A percentile compares a stretch with the other conserved stretches of the same genome.
phyloP scores from a whole-genome alignment of 345 rosid species.

The Syzygium oleosum region DNA sequence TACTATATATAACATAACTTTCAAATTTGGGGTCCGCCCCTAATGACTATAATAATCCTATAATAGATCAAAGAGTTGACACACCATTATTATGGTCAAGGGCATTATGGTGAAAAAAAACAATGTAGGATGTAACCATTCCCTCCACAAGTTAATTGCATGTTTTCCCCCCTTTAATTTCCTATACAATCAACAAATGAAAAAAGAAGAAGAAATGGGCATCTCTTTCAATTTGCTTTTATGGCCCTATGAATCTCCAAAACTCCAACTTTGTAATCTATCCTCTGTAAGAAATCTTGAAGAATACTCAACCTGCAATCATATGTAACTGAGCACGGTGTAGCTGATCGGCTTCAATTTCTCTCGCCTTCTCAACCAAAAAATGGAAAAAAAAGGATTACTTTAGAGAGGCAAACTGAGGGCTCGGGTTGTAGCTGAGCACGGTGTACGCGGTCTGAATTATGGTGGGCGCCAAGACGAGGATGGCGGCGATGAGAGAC shows the following conservation, averaged over 20 bases:
- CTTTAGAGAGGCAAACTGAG: neutral
- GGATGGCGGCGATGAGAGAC: conserved; percentile 17
- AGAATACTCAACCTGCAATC: neutral
- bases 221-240: neutral
- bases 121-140: neutral
- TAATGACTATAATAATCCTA: neutral
- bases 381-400: neutral
- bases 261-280: neutral
- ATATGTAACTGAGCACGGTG: too few relatives aligned
- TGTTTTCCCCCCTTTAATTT: too few relatives aligned
- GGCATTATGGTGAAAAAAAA: neutral
- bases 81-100: neutral
- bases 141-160: neutral
- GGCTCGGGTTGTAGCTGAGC: neutral
- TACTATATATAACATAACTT: neutral
- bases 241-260: neutral
- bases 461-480: conserved; percentile 32
- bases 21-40: neutral
- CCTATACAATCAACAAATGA: too few relatives aligned
- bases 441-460: conserved; percentile 3
- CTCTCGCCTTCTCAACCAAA: too few relatives aligned
- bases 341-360: too few relatives aligned
- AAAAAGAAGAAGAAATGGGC: neutral
- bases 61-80: neutral
- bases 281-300: neutral